A percentile compares a stretch with the other conserved stretches of the same genome.
Conservation (phyloP, 2,329 filamentous ascomycete species). For the Trichoderma harzianum region DNA sequence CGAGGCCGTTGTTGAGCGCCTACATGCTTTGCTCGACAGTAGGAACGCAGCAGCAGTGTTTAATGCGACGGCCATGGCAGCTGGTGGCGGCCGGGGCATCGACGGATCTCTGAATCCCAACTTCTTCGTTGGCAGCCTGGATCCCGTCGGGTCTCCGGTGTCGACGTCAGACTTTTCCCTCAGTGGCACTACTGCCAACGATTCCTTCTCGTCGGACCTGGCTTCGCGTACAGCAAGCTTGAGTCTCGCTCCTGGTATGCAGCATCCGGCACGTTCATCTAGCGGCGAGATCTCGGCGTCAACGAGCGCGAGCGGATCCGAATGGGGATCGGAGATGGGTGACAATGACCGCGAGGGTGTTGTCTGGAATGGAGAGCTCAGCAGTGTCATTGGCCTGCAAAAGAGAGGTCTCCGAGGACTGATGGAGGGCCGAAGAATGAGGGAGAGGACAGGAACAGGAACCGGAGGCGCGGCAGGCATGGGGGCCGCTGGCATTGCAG, state of each 20-base stretch:
- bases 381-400: slow-evolving; percentile 90
- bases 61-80: slow-evolving; percentile 97
- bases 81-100: slow-evolving; percentile 83
- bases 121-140: slow-evolving; percentile 53
- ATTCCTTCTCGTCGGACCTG: slow-evolving; percentile 31
- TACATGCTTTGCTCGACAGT: slow-evolving; percentile 86
- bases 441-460: slow-evolving; percentile 62
- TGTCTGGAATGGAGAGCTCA: slow-evolving; percentile 76
- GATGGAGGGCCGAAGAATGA: slow-evolving; percentile 88
- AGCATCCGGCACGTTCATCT: slow-evolving; percentile 35
- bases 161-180: slow-evolving; percentile 35
- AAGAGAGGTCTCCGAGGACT: slow-evolving; percentile 87
- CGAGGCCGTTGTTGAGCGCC: slow-evolving; percentile 85
- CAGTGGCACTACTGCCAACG: slow-evolving; percentile 29
- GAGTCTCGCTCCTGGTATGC: slow-evolving; percentile 43
- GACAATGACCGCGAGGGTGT: slow-evolving; percentile 47
- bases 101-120: slow-evolving; percentile 64
- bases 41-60: slow-evolving; percentile 95
- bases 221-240: slow-evolving; percentile 39
- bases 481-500: slow-evolving; percentile 24
- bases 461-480: slow-evolving; percentile 23
- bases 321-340: slow-evolving; percentile 55
- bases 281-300: slow-evolving; percentile 50
- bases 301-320: slow-evolving; percentile 51
- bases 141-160: slow-evolving; percentile 37